Percentiles rank a stretch among this genome's conserved stretches.
Evolutionary conservation across 306 rosid species (phyloP).

Genomic region (Prunus salicina): DNA sequence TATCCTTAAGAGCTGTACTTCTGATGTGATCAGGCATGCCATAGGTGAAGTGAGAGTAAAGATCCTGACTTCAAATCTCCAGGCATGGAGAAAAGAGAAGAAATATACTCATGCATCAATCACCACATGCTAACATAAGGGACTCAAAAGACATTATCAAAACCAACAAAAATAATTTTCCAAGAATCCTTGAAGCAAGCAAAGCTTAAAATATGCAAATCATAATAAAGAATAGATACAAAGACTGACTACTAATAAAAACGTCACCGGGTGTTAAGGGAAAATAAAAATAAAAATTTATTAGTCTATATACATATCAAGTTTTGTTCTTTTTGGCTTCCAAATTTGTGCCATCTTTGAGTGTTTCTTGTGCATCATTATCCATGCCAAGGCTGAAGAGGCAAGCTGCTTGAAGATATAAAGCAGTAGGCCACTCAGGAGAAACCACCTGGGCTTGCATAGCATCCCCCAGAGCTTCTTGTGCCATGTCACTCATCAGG

Average conservation of each 20-base stretch:
- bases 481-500: constrained; percentile 72
- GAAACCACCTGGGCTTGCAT: constrained; percentile 94
- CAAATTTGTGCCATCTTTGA: constrained; percentile 78
- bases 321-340: constrained; percentile 71
- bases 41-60: too few relatives aligned
- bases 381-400: constrained; percentile 88
- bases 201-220: constrained; percentile 17
- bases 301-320: constrained; percentile 46
- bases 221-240: constrained; percentile 32
- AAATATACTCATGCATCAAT: background rate
- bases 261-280: background rate
- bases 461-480: constrained; percentile 87
- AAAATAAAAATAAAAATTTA: background rate
- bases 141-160: background rate
- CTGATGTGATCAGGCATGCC: too few relatives aligned
- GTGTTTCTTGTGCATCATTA: constrained; percentile 89
- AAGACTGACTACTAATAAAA: background rate
- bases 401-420: constrained; percentile 91
- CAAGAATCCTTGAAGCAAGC: constrained; percentile 28
- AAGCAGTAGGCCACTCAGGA: constrained; percentile 92
- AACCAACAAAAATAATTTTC: constrained; percentile 17
- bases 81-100: background rate
- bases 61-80: background rate
- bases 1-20: too few relatives aligned
- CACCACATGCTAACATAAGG: background rate